Base-by-base conservation (phyloP, 1,284 basidiomycete genomes). In the Leccinum griseonigrum region DNA sequence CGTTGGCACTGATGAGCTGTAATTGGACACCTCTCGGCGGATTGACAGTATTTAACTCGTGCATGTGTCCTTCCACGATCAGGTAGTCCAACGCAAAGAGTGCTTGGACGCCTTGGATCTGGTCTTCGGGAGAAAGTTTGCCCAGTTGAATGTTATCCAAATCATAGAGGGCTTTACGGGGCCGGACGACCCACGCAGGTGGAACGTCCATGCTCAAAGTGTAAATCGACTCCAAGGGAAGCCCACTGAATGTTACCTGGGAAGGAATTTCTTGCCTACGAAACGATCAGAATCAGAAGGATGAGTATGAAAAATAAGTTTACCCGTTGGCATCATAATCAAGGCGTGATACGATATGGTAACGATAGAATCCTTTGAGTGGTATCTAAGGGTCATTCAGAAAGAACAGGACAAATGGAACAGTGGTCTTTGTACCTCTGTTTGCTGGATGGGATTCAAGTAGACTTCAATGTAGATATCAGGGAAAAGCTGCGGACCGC, bases 91-190 rank as follows among this genome's bases (percentile, higher is more conserved):
- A 86, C 60, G 90, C 86, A 77, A 97, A 98, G 34, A 89, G 77
- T 0, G 90, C 91, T 60, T 92, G 85, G n/a, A 98, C 82, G 59
- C 90, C 81, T 57, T 75, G 66, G 0, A 66, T 75, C 16, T 81
- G 78, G 56, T 91, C 85, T 31, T 81, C 77, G 0, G 79, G 75
- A 2, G 85, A 80, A 3, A 95, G 79, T 46, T 85, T 83, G 4
- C 83, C 82, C 7, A 98, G 84, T 50, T 95, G 91, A 60, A 99
- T 91, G 72, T 99, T 99, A 78, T 99, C 97, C 28, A 99, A 85
- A 74, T 99, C 97, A 67, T 97, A 94, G 0, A 91, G 80, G 0
- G 95, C 92, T 70, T 95, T 88, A 26, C 86, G 85, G 0, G 97
- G 95, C 55, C 94, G 91, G 14, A 95, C 93, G 18, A 98, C 85